Conservation (phyloP, 2,329 filamentous ascomycete genomes). For the Monilinia aucupariae region DNA sequence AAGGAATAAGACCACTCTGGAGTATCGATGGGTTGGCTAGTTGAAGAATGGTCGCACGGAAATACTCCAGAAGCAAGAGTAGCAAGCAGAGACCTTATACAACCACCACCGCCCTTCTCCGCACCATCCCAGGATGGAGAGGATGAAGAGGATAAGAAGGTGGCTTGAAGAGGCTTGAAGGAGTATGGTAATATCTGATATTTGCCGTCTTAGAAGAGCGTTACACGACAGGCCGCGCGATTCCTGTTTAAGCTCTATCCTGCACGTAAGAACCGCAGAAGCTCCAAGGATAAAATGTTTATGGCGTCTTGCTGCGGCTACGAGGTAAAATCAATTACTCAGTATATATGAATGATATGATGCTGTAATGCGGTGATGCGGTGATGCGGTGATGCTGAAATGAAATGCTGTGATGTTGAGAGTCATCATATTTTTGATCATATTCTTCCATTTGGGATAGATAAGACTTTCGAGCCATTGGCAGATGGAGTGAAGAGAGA, state of each 20-base stretch:
- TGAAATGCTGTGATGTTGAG: no score
- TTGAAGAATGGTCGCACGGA: conserved; percentile 1
- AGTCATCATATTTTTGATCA: no score
- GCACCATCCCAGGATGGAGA: conserved; percentile 6
- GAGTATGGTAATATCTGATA: conserved; percentile 5
- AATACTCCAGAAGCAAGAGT: neutral
- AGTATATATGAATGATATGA: no score
- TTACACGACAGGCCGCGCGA: neutral
- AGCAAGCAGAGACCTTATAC: no score
- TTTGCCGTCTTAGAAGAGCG: conserved; percentile 6
- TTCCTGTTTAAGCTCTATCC: neutral
- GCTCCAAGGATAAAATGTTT: neutral
- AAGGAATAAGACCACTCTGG: neutral
- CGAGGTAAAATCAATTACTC: neutral
- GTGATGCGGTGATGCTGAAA: no score
- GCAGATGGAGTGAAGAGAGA: no score
- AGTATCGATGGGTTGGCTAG: neutral
- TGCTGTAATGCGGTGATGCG: neutral
- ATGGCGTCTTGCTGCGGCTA: conserved; percentile 16
- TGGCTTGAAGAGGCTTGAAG: neutral
- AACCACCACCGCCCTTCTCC: conserved; percentile 14
- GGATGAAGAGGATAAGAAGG: no score
- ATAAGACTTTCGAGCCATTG: no score
- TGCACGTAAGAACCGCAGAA: neutral
- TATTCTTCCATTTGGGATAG: no score